These are phyloP conservation scores for Epichloe glyceriae DNA, from an alignment of 2,329 filamentous ascomycete species.

Conservation along the genomic window DNA sequence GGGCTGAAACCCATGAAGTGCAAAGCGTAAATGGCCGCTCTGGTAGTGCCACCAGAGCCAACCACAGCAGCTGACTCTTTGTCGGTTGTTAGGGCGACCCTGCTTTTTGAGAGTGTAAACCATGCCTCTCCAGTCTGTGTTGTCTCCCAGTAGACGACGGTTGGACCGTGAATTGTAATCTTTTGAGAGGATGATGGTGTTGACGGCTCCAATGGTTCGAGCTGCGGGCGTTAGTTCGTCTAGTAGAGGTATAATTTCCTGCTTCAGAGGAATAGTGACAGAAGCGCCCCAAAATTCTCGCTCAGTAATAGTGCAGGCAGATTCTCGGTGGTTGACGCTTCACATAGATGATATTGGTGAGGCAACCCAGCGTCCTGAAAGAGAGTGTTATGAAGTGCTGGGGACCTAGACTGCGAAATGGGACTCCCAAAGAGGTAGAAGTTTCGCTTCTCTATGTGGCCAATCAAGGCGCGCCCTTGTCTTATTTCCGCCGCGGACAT, in stretches of 20 bases:
- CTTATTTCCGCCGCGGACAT: slow-evolving; percentile 84
- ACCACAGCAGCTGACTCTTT: slow-evolving; percentile 59
- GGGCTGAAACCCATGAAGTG: slow-evolving; percentile 72
- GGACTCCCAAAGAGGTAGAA: slow-evolving; percentile 87
- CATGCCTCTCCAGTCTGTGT: slow-evolving; percentile 96
- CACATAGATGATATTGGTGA: slow-evolving; percentile 63
- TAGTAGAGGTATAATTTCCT: slow-evolving; percentile 70
- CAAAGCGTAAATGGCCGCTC: slow-evolving; percentile 81
- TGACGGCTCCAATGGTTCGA: slow-evolving; percentile 77
- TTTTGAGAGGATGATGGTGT: slow-evolving; percentile 65
- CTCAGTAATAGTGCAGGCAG: slow-evolving; percentile 54
- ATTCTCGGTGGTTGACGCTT: slow-evolving; percentile 54
- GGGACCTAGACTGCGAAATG: slow-evolving; percentile 70
- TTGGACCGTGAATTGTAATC: slow-evolving; percentile 22
- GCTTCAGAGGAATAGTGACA: slow-evolving; percentile 89
- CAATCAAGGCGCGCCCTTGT: slow-evolving; percentile 62
- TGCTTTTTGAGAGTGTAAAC: slow-evolving; percentile 58
- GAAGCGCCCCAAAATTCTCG: slow-evolving; percentile 82
- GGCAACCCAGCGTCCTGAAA: slow-evolving; percentile 69
- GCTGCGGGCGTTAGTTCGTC: slow-evolving; percentile 73
- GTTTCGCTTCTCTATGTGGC: slow-evolving; percentile 59
- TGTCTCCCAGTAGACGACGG: slow-evolving; percentile 61
- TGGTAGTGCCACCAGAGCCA: slow-evolving; percentile 81
- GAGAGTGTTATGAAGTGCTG: slow-evolving; percentile 77
- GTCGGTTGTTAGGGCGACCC: slow-evolving; percentile 32